phyloP scores from a whole-genome alignment of 2,329 filamentous ascomycete species.

The Monosporascus sp. region DNA sequence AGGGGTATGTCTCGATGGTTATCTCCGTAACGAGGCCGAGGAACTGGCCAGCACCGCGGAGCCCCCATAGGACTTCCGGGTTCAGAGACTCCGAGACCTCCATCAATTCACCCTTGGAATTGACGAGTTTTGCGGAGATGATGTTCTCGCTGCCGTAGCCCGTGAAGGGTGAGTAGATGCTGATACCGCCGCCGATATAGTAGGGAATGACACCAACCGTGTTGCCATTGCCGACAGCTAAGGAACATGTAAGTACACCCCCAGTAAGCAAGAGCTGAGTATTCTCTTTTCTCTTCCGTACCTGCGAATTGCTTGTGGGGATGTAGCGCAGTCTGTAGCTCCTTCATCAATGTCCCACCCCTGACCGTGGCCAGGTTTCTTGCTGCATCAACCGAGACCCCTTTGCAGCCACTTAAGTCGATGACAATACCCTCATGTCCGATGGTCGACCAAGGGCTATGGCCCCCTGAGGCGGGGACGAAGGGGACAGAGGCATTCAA shows the following conservation, averaged over 20 bases:
- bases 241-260: not conserved
- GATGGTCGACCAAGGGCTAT: conserved; percentile 13
- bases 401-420: conserved; percentile 7
- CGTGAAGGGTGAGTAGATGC: conserved; percentile 8
- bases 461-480: conserved; percentile 8
- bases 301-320: conserved; percentile 9
- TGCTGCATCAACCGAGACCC: conserved; percentile 15
- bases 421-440: conserved; percentile 9
- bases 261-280: too few species aligned
- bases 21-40: conserved; percentile 29
- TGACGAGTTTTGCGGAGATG: conserved; percentile 18
- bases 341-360: conserved; percentile 7
- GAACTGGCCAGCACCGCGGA: conserved; percentile 28
- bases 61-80: conserved; percentile 25
- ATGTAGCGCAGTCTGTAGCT: conserved; percentile 3
- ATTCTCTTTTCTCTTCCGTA: not conserved
- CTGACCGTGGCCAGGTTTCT: conserved; percentile 27
- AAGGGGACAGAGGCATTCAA: conserved; percentile 5
- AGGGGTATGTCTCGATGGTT: conserved; percentile 16
- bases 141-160: conserved; percentile 21
- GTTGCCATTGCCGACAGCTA: conserved; percentile 24
- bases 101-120: conserved; percentile 23
- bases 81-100: conserved; percentile 15
- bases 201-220: conserved; percentile 24
- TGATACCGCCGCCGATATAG: conserved; percentile 10